Conservation (phyloP, 2,329 filamentous ascomycete genomes). For the Curvularia lunata region DNA sequence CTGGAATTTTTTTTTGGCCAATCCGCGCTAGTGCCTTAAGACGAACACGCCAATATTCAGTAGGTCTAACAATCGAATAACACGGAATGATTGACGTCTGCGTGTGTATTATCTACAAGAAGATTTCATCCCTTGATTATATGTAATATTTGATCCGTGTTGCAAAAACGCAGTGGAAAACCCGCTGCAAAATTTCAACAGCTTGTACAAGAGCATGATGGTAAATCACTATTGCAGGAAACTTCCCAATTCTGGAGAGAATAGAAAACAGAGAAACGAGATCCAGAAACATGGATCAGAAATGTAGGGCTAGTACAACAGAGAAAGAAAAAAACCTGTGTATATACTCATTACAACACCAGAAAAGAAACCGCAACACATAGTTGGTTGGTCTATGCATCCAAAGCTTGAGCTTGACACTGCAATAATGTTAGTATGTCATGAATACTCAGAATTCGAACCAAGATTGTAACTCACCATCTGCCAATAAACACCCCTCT, state of each 20-base stretch:
- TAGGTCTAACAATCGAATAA: too few species aligned
- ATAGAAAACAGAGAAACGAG: neutral
- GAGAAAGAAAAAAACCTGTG: neutral
- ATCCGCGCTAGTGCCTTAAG: neutral
- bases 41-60: neutral
- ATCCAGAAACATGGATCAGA: neutral
- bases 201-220: neutral
- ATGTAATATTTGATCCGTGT: too few species aligned
- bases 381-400: slow-evolving; percentile 30
- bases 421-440: slow-evolving; percentile 13
- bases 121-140: too few species aligned
- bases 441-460: neutral
- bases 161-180: too few species aligned
- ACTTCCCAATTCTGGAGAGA: neutral
- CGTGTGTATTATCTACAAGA: too few species aligned
- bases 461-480: slow-evolving; percentile 32
- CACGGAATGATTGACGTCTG: neutral
- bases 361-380: neutral
- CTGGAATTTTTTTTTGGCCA: neutral
- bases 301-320: neutral
- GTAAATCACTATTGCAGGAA: neutral
- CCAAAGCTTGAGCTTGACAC: slow-evolving; percentile 50
- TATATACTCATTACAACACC: neutral
- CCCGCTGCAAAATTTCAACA: too few species aligned
- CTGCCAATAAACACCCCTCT: slow-evolving; percentile 44